Evolutionary conservation across 805 yeast species (phyloP), one percentile per base, ranked within the genome.

Genomic region (Saccharomycopsis amapae): DNA sequence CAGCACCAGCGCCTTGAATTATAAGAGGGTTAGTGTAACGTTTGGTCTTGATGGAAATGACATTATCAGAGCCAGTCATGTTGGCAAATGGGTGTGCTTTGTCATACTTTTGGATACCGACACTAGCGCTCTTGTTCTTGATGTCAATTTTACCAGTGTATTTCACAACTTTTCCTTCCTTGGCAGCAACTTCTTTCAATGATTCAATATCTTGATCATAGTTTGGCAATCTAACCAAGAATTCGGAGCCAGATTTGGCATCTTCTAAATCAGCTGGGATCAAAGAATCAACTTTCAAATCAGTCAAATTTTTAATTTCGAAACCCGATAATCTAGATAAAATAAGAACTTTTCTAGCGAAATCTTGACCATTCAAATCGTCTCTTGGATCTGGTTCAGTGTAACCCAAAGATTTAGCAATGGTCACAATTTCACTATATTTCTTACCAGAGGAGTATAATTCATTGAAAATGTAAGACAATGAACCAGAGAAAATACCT

Each of bases 311-410:
- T 61, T 81, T 83, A 32, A 93, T 85, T 49, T 77, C 69, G 45
- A 84, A 74, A 2, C 98, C 98, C 13, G 96, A 74, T 44, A 93
- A 75, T 72, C 99, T 84, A 39, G 96, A 95, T 53, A 93, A 76
- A 54, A 93, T 93, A 22, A 98, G 88, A 25, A 93, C 96, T 66
- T 93, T 93, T 75, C 99, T 83, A 37, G 99, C 99, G 51, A 93
- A 96, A 62, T 93, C 99, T 62, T 93, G 75, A 45, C 99, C 99
- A 65, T 90, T 93, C 65, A 93, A 77, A 63, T 93, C 99, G 64
- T 93, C 99, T 68, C 99, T 82, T 65, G 99, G 98, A 65, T 93
- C 99, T 41, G 99, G 99, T 68, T 93, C 98, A 35, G 97, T 90
- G 75, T 87, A 93, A 42, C 99, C 99, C 54, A 87, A 72, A 43